Evolutionary conservation across 176 grass and related monocot genomes (phyloP), one percentile per base, ranked within the genome.

Genomic region (Oryza officinalis): DNA sequence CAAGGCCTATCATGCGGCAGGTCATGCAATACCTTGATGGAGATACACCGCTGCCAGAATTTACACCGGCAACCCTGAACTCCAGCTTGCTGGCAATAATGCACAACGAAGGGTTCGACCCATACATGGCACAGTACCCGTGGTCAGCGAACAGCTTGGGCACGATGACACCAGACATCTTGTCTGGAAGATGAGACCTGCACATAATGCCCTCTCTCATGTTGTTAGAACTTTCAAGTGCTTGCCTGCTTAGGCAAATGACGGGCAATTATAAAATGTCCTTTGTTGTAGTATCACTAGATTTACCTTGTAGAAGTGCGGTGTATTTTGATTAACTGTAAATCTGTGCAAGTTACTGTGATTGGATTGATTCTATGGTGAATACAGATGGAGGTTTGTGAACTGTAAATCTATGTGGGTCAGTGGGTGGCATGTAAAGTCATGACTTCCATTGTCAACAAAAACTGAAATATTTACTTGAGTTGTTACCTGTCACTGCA

Each of bases 1-100:
- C 13, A 10, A 87, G 85, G 72, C 88, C 91, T 4, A 52, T 20
- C 43, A 85, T 90, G 69, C 43, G 75, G 22, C 41, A 90, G 14
- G 81, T 87, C 46, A 65, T 80, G 54, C 71, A 81, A 6, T 87
- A 81, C 78, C 80, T 93, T 10, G 76, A 89, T 5, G 83, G 90
- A 8, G 59, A 83, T 9, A 15, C 30, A 13, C 41, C 38, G 0
- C 64, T 89, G 15, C 69, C 88, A 12, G 84, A 81, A 32, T 6
- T 84, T 26, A 60, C 27, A 0, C 31, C 75, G 46, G 70, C 18
- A 2, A 33, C 8, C 18, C 2, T 44, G 23, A 79, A 26, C 2
- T 63, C 32, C 38, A 63, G 35, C 18, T 32, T 63, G 20, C 37
- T 71, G 3, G 27, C 50, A 5, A 28, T 85, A 13, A 85, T 78